A percentile compares a stretch with the other conserved stretches of the same genome.
phyloP scores from a whole-genome alignment of 108 stramenopile species.

The Skeletonema menzelii region DNA sequence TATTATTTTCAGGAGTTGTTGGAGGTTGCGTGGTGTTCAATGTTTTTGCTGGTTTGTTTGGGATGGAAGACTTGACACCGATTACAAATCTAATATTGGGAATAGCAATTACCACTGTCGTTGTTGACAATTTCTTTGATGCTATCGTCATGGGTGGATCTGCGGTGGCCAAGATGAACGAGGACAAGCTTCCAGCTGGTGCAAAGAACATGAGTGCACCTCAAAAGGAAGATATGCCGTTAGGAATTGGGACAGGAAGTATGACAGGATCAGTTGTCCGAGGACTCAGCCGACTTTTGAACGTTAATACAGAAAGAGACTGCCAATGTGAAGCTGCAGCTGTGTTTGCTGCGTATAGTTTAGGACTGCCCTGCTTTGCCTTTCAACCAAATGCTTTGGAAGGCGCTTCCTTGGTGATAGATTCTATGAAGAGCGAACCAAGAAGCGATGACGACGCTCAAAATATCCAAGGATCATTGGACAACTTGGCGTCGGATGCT shows the following conservation, averaged over 20 bases:
- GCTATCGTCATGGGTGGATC: slow-evolving; percentile 47
- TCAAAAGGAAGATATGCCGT: slow-evolving; percentile 66
- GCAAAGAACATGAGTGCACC: slow-evolving; percentile 42
- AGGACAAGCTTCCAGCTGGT: slow-evolving; percentile 54
- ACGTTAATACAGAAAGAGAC: slow-evolving; percentile 91
- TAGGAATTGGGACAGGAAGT: slow-evolving; percentile 78
- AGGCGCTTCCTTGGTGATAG: slow-evolving; percentile 45
- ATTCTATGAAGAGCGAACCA: slow-evolving; percentile 45
- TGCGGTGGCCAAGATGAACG: slow-evolving; percentile 48
- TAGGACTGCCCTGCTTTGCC: slow-evolving; percentile 95
- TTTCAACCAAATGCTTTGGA: slow-evolving; percentile 93
- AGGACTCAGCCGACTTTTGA: slow-evolving; percentile 83
- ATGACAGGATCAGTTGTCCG: slow-evolving; percentile 72
- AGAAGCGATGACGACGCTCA: slow-evolving; percentile 12
- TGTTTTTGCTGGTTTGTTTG: slow-evolving; percentile 59
- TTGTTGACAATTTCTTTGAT: slow-evolving; percentile 89
- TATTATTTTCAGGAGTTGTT: slow-evolving; percentile 60
- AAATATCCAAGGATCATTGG: slow-evolving; percentile 38
- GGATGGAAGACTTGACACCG: slow-evolving; percentile 58
- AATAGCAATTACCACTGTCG: slow-evolving; percentile 53
- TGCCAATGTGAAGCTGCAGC: slow-evolving; percentile 92
- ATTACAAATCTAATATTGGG: slow-evolving; percentile 56
- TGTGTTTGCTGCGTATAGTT: slow-evolving; percentile 82
- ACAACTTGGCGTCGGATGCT: slow-evolving; percentile 67
- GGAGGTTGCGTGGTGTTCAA: slow-evolving; percentile 69